phyloP scores from a whole-genome alignment of 768 basidiomycete genomes.

The Mycena maculata region DNA sequence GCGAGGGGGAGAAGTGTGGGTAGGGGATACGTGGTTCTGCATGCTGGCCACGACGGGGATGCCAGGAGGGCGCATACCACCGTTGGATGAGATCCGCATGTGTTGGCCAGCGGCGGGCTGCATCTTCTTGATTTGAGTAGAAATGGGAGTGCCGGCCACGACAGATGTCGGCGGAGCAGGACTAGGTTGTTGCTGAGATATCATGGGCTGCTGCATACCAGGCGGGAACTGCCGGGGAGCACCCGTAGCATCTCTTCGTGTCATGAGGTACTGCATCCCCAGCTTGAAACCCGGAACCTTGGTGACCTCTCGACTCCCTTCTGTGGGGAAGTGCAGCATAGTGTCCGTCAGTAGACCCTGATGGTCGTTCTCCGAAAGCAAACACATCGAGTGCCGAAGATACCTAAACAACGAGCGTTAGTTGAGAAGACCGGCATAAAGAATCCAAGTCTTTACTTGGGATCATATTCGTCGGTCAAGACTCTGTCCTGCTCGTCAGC shows the following conservation, averaged over 20 bases:
- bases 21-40: slow-evolving; percentile 41
- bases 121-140: slow-evolving; percentile 72
- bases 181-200: slow-evolving; percentile 20
- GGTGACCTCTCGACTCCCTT: slow-evolving; percentile 60
- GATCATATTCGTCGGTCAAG: slow-evolving; percentile 76
- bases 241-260: slow-evolving; percentile 27
- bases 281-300: slow-evolving; percentile 58
- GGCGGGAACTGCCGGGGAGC: slow-evolving; percentile 20
- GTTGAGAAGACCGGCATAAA: neutral
- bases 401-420: slow-evolving; percentile 51
- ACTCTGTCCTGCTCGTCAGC: slow-evolving; percentile 78
- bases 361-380: slow-evolving; percentile 59
- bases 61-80: slow-evolving; percentile 62
- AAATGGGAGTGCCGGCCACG: slow-evolving; percentile 62
- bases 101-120: slow-evolving; percentile 65
- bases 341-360: slow-evolving; percentile 29
- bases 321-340: slow-evolving; percentile 41
- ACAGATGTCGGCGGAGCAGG: slow-evolving; percentile 25
- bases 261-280: slow-evolving; percentile 30
- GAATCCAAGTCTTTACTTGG: slow-evolving; percentile 52
- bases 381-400: slow-evolving; percentile 67
- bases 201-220: slow-evolving; percentile 18
- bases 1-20: slow-evolving; percentile 44
- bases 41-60: slow-evolving; percentile 50
- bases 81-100: slow-evolving; percentile 71